These are phyloP conservation scores for Daldinia childiae DNA, from an alignment of 495 filamentous ascomycete genomes.

Conservation along the genomic window DNA sequence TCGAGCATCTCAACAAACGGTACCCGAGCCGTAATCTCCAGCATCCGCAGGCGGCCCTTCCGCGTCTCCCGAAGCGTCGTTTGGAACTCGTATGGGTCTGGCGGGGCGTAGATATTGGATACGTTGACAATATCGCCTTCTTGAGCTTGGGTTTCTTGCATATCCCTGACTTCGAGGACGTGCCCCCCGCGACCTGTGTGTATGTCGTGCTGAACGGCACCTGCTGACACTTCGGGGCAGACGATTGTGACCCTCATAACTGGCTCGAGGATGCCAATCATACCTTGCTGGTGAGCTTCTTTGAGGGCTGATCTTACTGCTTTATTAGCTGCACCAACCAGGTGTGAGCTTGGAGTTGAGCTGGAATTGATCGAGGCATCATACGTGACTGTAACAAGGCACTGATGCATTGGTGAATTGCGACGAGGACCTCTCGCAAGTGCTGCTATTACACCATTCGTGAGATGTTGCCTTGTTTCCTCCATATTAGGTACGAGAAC, in stretches of 20 bases:
- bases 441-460: slow-evolving; percentile 83
- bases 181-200: slow-evolving; percentile 82
- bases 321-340: slow-evolving; percentile 78
- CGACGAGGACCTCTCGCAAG: slow-evolving; percentile 85
- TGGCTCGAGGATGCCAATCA: slow-evolving; percentile 83
- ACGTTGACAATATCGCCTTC: slow-evolving; percentile 64
- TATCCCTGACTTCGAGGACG: slow-evolving; percentile 81
- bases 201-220: slow-evolving; percentile 90
- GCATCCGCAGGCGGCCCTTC: slow-evolving; percentile 53
- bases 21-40: slow-evolving; percentile 79
- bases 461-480: slow-evolving; percentile 69
- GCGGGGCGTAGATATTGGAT: slow-evolving; percentile 80
- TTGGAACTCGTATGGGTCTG: slow-evolving; percentile 78
- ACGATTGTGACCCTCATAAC: slow-evolving; percentile 87
- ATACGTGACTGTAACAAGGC: slow-evolving; percentile 73
- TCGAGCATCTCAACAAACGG: slow-evolving; percentile 97
- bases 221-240: slow-evolving; percentile 82
- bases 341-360: slow-evolving; percentile 72
- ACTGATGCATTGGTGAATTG: slow-evolving; percentile 76
- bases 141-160: slow-evolving; percentile 45
- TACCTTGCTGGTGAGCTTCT: slow-evolving; percentile 56
- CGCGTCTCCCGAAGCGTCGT: slow-evolving; percentile 53
- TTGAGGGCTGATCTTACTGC: slow-evolving; percentile 74
- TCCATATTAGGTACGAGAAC: slow-evolving; percentile 67
- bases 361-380: slow-evolving; percentile 70